A percentile compares a stretch with the other conserved stretches of the same genome.
These are phyloP conservation scores for Brassica rapa DNA, from an alignment of 345 rosid species.

Conservation along the genomic window DNA sequence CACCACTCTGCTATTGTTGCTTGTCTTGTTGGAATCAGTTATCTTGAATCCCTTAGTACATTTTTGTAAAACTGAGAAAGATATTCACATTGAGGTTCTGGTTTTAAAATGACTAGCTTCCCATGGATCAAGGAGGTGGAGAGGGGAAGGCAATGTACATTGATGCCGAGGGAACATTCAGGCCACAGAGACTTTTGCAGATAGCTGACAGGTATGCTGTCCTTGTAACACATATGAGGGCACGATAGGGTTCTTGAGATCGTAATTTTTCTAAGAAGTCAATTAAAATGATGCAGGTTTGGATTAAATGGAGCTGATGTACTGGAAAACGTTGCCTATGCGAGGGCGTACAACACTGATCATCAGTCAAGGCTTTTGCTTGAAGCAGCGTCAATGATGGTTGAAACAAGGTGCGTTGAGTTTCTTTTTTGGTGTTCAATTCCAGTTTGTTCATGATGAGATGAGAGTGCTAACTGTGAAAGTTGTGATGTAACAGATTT, in stretches of 20 bases:
- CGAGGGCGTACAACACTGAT: conserved; percentile 97
- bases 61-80: not conserved
- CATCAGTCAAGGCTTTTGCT: conserved; percentile 96
- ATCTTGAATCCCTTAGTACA: not conserved
- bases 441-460: not conserved
- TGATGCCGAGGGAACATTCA: conserved; percentile 97
- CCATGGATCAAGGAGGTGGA: conserved; percentile 98
- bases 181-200: conserved; percentile 94
- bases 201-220: conserved; percentile 78
- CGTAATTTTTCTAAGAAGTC: too few species aligned
- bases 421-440: not conserved
- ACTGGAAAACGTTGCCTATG: conserved; percentile 95
- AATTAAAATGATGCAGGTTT: conserved; percentile 52
- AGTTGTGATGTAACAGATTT: conserved; percentile 52
- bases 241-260: not conserved
- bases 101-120: conserved; percentile 62
- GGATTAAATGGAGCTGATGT: conserved; percentile 96
- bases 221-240: not conserved
- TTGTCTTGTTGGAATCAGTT: not conserved
- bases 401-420: conserved; percentile 72
- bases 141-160: conserved; percentile 99
- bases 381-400: conserved; percentile 99
- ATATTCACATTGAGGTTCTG: conserved; percentile 11
- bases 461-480: not conserved
- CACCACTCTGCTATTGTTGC: not conserved